phyloP scores from a whole-genome alignment of 306 rosid species.

The Biancaea sappan region DNA sequence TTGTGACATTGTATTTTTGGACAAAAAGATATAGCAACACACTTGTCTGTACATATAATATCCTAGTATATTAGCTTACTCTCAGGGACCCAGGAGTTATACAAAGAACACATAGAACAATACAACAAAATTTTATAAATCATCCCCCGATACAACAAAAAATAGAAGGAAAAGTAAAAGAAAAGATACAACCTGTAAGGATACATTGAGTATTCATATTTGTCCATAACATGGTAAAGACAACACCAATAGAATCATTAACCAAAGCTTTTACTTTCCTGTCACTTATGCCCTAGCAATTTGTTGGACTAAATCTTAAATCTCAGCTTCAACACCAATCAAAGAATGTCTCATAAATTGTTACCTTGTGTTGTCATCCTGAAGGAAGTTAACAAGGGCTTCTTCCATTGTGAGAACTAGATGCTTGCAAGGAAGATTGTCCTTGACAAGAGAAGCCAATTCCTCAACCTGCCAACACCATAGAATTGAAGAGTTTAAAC shows the following conservation, averaged over 20 bases:
- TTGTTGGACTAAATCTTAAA: not conserved
- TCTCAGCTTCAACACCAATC: slow-evolving; percentile 26
- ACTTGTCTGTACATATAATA: not conserved
- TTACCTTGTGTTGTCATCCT: slow-evolving; percentile 79
- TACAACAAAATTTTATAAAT: not conserved
- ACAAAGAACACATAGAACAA: not conserved
- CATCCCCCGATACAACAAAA: not conserved
- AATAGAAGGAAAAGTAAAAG: not conserved
- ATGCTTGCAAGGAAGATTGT: slow-evolving; percentile 96
- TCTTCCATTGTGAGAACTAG: slow-evolving; percentile 94
- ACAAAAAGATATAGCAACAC: not conserved
- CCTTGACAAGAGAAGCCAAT: slow-evolving; percentile 92
- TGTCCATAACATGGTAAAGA: slow-evolving; percentile 22
- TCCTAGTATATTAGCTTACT: not conserved
- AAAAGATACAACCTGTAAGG: not conserved
- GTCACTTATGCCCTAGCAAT: not conserved
- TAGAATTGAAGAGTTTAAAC: slow-evolving; percentile 24
- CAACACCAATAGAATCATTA: not conserved
- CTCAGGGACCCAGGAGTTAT: not conserved
- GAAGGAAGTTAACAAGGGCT: slow-evolving; percentile 75
- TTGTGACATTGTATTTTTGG: not conserved
- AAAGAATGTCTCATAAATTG: slow-evolving; percentile 30
- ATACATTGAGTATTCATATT: not conserved
- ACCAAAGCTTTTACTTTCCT: slow-evolving; percentile 7
- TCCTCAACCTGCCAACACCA: slow-evolving; percentile 80